A percentile compares a stretch with the other conserved stretches of the same genome.
These are phyloP conservation scores for Forsythia suspensa DNA, from an alignment of 257 asterid genomes.

Conservation along the genomic window DNA sequence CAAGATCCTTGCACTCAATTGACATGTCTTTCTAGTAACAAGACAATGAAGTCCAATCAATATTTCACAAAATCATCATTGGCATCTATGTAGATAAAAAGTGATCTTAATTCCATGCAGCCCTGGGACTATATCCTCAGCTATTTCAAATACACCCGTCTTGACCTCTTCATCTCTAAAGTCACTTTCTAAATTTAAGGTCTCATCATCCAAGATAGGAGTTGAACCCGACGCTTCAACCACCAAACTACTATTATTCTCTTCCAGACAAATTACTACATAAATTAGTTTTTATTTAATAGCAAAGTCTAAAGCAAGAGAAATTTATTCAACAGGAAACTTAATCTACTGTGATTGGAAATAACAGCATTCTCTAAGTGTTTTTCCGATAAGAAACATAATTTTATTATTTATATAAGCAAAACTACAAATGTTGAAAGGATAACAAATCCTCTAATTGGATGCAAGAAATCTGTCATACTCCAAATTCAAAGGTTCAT, in stretches of 20 bases:
- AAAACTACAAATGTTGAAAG: not conserved
- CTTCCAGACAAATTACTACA: not conserved
- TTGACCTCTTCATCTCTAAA: not conserved
- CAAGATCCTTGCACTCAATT: not conserved
- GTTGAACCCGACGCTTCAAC: not conserved
- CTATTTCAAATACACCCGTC: not conserved
- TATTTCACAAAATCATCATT: not conserved
- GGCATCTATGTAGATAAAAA: not conserved
- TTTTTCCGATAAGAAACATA: not conserved
- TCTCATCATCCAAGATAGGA: constrained; percentile 11
- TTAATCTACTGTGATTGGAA: not conserved
- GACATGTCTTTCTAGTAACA: not conserved
- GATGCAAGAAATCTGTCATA: not conserved
- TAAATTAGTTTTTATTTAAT: not conserved
- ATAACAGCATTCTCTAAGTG: not conserved
- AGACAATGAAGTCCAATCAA: not conserved
- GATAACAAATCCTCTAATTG: not conserved
- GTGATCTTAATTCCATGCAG: not conserved
- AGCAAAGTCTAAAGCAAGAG: not conserved
- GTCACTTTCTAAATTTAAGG: not conserved
- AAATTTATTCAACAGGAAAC: not conserved
- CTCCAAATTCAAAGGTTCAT: not conserved
- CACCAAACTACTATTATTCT: not conserved
- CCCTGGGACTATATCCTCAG: not conserved
- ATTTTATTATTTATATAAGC: not conserved